Evolutionary conservation across 768 basidiomycete species (phyloP).

Genomic region (Tulasnella sp.): DNA sequence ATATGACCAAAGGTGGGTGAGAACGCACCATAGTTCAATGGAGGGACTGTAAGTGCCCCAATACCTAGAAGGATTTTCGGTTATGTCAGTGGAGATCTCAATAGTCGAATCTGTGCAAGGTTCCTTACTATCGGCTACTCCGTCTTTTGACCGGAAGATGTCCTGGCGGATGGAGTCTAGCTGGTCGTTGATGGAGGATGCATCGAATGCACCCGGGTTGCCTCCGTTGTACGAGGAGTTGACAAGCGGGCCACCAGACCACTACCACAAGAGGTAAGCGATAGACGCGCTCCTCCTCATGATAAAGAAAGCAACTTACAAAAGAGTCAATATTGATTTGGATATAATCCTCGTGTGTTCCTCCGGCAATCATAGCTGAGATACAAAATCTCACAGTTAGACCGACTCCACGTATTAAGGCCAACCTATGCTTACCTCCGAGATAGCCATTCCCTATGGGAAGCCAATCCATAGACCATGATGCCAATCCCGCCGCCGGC

Average conservation of each 20-base stretch:
- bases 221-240: conserved; percentile 52
- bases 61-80: background rate
- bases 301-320: conserved; percentile 54
- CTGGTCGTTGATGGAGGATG: conserved; percentile 10
- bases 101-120: background rate
- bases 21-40: conserved; percentile 2
- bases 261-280: background rate
- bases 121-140: conserved; percentile 5
- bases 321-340: conserved; percentile 68
- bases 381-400: background rate
- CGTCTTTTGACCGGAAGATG: background rate
- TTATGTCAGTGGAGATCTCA: background rate
- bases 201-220: conserved; percentile 43
- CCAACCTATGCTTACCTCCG: conserved; percentile 13
- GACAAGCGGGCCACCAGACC: conserved; percentile 8
- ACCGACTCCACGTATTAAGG: background rate
- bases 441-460: conserved; percentile 69
- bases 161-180: background rate
- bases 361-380: conserved; percentile 56
- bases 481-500: conserved; percentile 34
- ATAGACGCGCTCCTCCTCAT: no score
- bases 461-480: conserved; percentile 52
- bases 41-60: conserved; percentile 2
- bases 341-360: conserved; percentile 45
- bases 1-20: no score